These are phyloP conservation scores for Calocera cornea DNA, from an alignment of 768 basidiomycete species.

Conservation along the genomic window DNA sequence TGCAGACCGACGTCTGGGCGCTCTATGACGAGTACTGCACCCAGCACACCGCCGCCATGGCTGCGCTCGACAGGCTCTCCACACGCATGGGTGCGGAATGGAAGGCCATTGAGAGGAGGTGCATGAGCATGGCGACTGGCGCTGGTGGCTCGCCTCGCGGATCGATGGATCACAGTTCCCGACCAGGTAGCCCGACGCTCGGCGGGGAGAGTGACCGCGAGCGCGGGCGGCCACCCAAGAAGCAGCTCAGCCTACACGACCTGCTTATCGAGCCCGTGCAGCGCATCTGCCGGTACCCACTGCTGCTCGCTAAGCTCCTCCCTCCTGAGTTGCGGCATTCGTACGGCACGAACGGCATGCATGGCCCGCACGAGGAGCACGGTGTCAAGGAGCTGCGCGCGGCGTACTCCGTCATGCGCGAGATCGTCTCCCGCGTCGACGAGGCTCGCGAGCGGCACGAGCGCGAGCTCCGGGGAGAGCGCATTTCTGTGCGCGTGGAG, in stretches of 20 bases:
- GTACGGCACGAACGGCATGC: conserved; percentile 1
- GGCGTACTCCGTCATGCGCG: conserved; percentile 37
- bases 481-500: conserved; percentile 5
- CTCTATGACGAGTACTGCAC: conserved; percentile 81
- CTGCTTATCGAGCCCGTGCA: conserved; percentile 97
- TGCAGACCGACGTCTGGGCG: conserved; percentile 32
- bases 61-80: conserved; percentile 53
- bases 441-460: conserved; percentile 62
- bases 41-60: conserved; percentile 68
- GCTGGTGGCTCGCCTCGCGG: conserved; percentile 11
- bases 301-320: conserved; percentile 65
- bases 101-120: conserved; percentile 71
- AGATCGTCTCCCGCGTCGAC: conserved; percentile 64
- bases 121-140: conserved; percentile 40
- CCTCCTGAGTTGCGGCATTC: conserved; percentile 14
- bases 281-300: conserved; percentile 86
- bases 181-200: conserved; percentile 4
- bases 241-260: conserved; percentile 40
- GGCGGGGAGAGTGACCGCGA: conserved; percentile 13
- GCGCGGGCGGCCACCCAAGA: not conserved
- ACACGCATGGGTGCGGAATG: conserved; percentile 58
- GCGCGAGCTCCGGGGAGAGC: conserved; percentile 12
- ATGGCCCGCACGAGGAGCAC: not conserved
- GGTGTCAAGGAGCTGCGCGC: conserved; percentile 33
- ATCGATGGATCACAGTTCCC: conserved; percentile 1